Base-by-base conservation (phyloP, 352 stramenopile genomes). In the Phytophthora hybrid region DNA sequence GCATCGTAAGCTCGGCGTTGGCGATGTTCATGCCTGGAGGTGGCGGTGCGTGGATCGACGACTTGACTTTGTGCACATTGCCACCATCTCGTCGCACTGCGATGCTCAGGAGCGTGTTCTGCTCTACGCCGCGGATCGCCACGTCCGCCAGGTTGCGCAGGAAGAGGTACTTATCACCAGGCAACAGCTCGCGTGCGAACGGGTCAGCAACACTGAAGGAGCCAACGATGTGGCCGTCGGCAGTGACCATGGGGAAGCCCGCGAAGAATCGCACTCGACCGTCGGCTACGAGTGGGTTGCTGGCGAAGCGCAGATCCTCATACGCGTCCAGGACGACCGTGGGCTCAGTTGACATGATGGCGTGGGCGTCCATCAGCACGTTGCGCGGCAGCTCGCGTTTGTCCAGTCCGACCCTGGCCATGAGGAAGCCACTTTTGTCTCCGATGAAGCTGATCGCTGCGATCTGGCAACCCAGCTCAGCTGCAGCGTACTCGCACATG, bases 401-500 rank as follows among this genome's bases (percentile, higher is more conserved):
- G 4, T 91, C 88, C 21, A 94, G 62, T 1, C 89, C 88, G 5
- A 95, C 76, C 46, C 87, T 91, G n/a, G 89, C 82, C 83, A 95
- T 92, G 8, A 96, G 61, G 68, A 95, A 96, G 16, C 87, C 87
- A 55, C 83, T 94, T 80, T 94, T 96, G 78, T 95, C 89, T 26
- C 89, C 89, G 21, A 95, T 90, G 62, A 95, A 93, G 75, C 86
- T 93, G 46, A 95, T 87, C n/a, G 83, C 83, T 0, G 89, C 86
- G 52, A 93, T 91, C 77, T 92, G 85, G 74, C 89, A 96, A 55
- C 86, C 86, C 74, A 93, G 80, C 71, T 93, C 88, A 16, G 89
- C 89, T 3, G 88, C 87, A 18, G 88, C 89, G 66, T 93, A 94
- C 68, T 96, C 89, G 59, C 88, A 93, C 85, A 96, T 95, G 62